Evolutionary conservation across 805 yeast genomes (phyloP).

Genomic region (Blastobotrys parvus): DNA sequence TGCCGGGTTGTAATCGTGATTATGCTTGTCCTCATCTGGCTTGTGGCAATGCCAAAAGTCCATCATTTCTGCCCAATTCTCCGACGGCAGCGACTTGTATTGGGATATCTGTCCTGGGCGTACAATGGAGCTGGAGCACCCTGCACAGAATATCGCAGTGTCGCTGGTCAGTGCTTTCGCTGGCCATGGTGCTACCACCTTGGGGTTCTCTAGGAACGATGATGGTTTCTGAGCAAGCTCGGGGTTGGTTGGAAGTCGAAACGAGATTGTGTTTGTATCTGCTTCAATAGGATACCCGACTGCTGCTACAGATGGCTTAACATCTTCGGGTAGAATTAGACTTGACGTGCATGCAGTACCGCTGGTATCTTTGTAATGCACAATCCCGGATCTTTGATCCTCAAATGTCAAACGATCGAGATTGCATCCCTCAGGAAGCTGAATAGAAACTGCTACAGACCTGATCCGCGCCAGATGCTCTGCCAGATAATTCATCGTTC

Average conservation of each 20-base stretch:
- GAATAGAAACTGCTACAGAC: slow-evolving; percentile 15
- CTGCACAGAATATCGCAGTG: not conserved
- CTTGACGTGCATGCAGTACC: no score
- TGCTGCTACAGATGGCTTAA: slow-evolving; percentile 7
- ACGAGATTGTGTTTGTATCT: slow-evolving; percentile 6
- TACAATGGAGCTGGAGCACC: not conserved
- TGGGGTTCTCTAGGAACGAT: slow-evolving; percentile 5
- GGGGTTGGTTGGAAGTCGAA: slow-evolving; percentile 17
- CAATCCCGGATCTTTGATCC: slow-evolving; percentile 6
- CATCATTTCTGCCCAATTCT: slow-evolving; percentile 90
- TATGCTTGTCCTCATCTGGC: slow-evolving; percentile 19
- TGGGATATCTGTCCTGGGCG: no score
- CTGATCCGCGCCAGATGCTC: slow-evolving; percentile 20
- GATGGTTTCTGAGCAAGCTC: slow-evolving; percentile 3
- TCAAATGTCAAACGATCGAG: slow-evolving; percentile 10
- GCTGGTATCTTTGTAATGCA: slow-evolving; percentile 10
- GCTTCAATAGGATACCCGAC: slow-evolving; percentile 2
- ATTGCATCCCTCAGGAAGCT: slow-evolving; percentile 7
- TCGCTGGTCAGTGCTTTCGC: slow-evolving; percentile 5
- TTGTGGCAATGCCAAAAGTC: slow-evolving; percentile 95
- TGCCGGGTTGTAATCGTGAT: slow-evolving; percentile 11
- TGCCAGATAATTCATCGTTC: slow-evolving; percentile 16
- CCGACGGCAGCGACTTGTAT: slow-evolving; percentile 71
- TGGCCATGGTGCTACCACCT: slow-evolving; percentile 14
- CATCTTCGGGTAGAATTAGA: slow-evolving; percentile 3